Evolutionary conservation across 768 basidiomycete species (phyloP).

Genomic region (Mycena galopus): DNA sequence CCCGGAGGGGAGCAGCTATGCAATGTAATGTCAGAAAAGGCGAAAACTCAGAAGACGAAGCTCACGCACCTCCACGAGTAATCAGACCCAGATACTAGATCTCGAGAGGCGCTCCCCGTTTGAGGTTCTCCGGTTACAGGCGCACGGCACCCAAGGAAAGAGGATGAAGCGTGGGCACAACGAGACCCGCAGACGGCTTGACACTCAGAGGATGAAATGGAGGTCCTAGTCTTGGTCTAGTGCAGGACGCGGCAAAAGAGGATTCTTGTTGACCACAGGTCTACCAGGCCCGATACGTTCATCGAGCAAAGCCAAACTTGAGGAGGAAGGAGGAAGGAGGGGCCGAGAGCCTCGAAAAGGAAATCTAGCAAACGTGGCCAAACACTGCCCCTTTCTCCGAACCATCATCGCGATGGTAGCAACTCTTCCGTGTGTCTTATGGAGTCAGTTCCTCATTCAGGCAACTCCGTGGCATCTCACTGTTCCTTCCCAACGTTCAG

Average conservation of each 20-base stretch:
- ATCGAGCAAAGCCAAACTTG: slow-evolving; percentile 7
- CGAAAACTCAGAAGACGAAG: not conserved
- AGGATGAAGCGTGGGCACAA: not conserved
- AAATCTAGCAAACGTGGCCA: too few species aligned
- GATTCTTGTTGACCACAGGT: not conserved
- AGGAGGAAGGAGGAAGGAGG: slow-evolving; percentile 8
- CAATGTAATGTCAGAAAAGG: not conserved
- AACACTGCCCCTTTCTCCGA: slow-evolving; percentile 1
- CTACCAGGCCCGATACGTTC: not conserved
- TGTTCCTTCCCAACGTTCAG: too few species aligned
- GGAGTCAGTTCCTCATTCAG: not conserved
- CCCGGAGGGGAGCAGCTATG: not conserved
- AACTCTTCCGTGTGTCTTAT: not conserved
- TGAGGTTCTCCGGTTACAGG: slow-evolving; percentile 3
- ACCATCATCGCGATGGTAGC: not conserved
- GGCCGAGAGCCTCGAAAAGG: not conserved
- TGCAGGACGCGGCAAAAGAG: not conserved
- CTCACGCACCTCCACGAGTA: not conserved
- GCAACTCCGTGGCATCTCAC: not conserved
- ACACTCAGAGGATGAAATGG: not conserved
- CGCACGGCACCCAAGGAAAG: not conserved
- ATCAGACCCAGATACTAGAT: not conserved
- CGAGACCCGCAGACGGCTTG: not conserved
- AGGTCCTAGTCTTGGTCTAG: not conserved
- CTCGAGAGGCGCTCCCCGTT: not conserved